phyloP scores from a whole-genome alignment of 148 eudicot species.

The Silene latifolia region DNA sequence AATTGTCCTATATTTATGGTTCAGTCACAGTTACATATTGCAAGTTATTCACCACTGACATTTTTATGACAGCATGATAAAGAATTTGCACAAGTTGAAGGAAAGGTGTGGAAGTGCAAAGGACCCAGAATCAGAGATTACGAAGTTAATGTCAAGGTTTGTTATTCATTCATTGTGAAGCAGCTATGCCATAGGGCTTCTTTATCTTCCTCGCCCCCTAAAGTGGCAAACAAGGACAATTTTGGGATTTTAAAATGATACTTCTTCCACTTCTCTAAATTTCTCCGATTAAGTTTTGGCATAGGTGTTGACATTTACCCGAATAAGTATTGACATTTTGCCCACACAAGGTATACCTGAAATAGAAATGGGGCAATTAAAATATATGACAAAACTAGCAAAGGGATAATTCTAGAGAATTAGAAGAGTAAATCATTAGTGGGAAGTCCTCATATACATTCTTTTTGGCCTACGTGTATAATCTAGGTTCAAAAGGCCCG shows the following conservation, averaged over 20 bases:
- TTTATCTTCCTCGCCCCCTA: background rate
- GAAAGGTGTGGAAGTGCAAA: conserved; percentile 60
- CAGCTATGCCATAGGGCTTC: background rate
- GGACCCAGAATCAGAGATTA: conserved; percentile 58
- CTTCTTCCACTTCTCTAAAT: too few relatives aligned
- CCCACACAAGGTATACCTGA: too few relatives aligned
- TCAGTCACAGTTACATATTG: background rate
- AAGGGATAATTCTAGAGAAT: too few relatives aligned
- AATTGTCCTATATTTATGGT: background rate
- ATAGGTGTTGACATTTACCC: too few relatives aligned
- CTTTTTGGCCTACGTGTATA: background rate
- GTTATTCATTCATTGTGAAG: background rate
- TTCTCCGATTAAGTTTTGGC: too few relatives aligned
- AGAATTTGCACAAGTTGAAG: conserved; percentile 58
- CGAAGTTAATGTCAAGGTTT: conserved; percentile 58
- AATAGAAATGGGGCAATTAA: too few relatives aligned
- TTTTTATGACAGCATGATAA: conserved; percentile 70
- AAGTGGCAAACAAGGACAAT: background rate
- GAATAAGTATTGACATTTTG: too few relatives aligned
- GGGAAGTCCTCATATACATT: background rate
- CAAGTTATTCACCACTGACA: conserved; percentile 17
- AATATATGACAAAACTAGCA: too few relatives aligned
- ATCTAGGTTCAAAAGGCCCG: background rate
- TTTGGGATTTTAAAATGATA: too few relatives aligned
- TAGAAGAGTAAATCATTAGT: background rate